Base-by-base conservation (phyloP, 371 early-diverging fungal genomes). In the Homolaphlyctis polyrhiza region DNA sequence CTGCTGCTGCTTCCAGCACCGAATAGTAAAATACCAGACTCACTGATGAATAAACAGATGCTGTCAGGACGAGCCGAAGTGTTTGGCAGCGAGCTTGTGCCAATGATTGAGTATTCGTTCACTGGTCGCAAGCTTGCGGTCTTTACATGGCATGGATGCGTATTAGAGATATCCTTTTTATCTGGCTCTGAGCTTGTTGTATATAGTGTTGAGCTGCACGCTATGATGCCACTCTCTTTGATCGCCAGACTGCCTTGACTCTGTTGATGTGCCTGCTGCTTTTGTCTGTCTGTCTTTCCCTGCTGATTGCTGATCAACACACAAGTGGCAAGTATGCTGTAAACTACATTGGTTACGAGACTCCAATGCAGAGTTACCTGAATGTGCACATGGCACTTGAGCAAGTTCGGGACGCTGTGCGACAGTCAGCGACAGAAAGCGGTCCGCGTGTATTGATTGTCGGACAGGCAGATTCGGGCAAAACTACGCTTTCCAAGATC, bases 101-200 rank as follows among this genome's bases (percentile, higher is more conserved):
- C 79, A n/a, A 90, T 86, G 34, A 76, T 83, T 29, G 77, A 71
- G 32, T 94, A 95, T 73, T 67, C 78, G 8, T 92, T 97, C 69
- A 78, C 80, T 45, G 92, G 93, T 28, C 74, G 84, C 57, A 95
- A 96, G 74, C 78, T 89, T 21, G 96, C 95, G n/a, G 82, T 96
- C 0, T 96, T 91, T 72, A 92, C 93, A 2, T 97, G 93, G 92
- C 88, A 92, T 62, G 98, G 97, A 21, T 95, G 95, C 77, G 80
- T 76, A 29, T 66, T 96, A 2, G 78, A 80, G 65, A 79, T 85
- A 77, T 77, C 80, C 73, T 65, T 64, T 39, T 13, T 47, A 32
- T 50, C 25, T 33, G n/a, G n/a, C n/a, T n/a, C n/a, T n/a, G n/a
- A n/a, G n/a, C n/a, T n/a, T n/a, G 16, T 21, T 65, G 52, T 18